Evolutionary conservation across 345 rosid genomes (phyloP), one percentile per base, ranked within the genome.

Genomic region (Aquilaria sinensis): DNA sequence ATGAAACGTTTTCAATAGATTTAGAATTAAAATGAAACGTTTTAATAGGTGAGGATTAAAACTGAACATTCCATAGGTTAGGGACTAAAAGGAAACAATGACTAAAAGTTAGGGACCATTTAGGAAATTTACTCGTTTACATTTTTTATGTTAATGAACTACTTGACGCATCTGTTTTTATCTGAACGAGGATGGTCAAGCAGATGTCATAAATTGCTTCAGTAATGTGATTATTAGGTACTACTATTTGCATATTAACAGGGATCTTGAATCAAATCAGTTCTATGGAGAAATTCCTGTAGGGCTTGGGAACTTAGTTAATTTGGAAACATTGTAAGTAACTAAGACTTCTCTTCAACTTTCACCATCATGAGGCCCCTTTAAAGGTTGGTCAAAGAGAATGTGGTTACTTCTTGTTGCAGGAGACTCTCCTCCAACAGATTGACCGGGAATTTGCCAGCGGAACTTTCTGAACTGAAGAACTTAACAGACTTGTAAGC

Each of bases 371-470:
- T 60, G 57, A 50, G 46, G 34, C 14, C 32, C 23, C 31, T 46
- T 15, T 12, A 2, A 32, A 34, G 9, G 14, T 32, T 51, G 3
- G 45, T 47, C 51, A 43, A 55, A 47, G 53, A 47, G 47, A 10
- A 61, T 51, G 43, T 5, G 31, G 6, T 51, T 8, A 9, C 56
- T 37, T 51, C 49, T 29, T 31, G 4, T 60, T 61, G 50, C 86
- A 85, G 92, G 79, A 72, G 70, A 67, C 73, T 85, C 51, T 77
- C 88, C 49, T 79, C 78, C 70, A 85, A 85, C 66, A 66, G 60
- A 65, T 79, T 85, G 55, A 77, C 70, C 2, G 92, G 88, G 63
- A 71, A 56, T 53, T 69, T 85, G 73, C 88, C 88, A 16, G 3
- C 9, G 2, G 74, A 75, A 62, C 74, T 85, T 54, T 61, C 79